phyloP scores from a whole-genome alignment of 805 yeast species.

The Yarrowia phangngaensis region DNA sequence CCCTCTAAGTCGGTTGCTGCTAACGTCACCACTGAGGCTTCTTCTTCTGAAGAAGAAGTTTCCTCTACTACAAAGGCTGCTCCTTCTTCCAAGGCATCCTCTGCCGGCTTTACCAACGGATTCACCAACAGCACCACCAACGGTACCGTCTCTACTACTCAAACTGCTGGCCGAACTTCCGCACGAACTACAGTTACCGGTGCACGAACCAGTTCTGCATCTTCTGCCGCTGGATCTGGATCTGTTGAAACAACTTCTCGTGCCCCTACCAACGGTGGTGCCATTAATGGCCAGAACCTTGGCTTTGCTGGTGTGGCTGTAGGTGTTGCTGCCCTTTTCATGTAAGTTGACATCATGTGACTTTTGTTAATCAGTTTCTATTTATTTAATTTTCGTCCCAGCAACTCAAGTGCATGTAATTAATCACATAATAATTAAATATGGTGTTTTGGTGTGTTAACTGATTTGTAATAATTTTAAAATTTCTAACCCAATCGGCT shows the following conservation, averaged over 20 bases:
- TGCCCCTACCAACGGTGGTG: conserved; percentile 25
- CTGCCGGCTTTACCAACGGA: conserved; percentile 13
- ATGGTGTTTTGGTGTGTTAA: no score
- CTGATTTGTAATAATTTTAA: no score
- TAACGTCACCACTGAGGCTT: not conserved
- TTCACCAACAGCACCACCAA: conserved; percentile 9
- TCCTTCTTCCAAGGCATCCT: conserved; percentile 2
- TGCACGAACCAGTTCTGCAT: conserved; percentile 12
- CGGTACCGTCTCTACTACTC: not conserved
- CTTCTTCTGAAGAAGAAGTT: not conserved
- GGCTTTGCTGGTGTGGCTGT: conserved; percentile 21
- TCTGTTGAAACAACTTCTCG: conserved; percentile 22
- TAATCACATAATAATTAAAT: no score
- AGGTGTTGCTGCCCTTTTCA: conserved; percentile 26
- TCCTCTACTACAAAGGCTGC: conserved; percentile 1
- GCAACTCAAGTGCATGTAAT: no score
- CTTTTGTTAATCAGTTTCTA: no score
- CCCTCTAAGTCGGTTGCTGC: not conserved
- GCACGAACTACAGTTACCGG: conserved; percentile 11
- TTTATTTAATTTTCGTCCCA: not conserved
- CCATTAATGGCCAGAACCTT: conserved; percentile 18
- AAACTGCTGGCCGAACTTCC: conserved; percentile 4
- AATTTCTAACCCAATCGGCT: no score
- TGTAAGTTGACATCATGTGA: no score
- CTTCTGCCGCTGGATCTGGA: conserved; percentile 23